Conservation (phyloP, 345 rosid species). For the Turritis glabra region DNA sequence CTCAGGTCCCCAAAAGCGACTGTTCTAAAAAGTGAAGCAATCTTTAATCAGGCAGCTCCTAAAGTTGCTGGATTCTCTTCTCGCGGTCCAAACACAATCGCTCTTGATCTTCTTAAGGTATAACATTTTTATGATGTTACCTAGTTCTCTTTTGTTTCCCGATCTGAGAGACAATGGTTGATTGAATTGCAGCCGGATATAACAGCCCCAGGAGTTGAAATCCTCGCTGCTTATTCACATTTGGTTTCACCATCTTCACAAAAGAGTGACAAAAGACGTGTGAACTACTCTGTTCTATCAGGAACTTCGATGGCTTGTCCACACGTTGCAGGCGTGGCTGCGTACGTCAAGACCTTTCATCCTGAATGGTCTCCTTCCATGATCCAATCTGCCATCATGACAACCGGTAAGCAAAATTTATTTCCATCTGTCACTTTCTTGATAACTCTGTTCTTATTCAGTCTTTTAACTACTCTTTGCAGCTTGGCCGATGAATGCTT, state of each 20-base stretch:
- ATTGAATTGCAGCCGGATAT: conserved; percentile 47
- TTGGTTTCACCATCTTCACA: not conserved
- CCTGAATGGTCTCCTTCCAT: conserved; percentile 61
- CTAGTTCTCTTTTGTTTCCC: not conserved
- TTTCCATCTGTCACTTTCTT: not conserved
- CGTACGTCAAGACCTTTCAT: conserved; percentile 44
- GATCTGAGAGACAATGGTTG: not conserved
- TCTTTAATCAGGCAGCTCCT: conserved; percentile 33
- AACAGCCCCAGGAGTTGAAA: conserved; percentile 49
- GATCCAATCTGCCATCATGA: conserved; percentile 64
- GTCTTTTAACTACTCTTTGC: not conserved
- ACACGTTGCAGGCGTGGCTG: conserved; percentile 50
- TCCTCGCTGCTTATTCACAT: conserved; percentile 47
- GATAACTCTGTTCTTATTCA: not conserved
- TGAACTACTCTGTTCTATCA: conserved; percentile 29
- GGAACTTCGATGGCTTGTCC: conserved; percentile 72
- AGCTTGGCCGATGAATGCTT: conserved; percentile 48
- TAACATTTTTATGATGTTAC: not conserved
- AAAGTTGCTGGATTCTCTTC: conserved; percentile 36
- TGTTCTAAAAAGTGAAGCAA: conserved; percentile 28
- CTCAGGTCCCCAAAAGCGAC: conserved; percentile 26
- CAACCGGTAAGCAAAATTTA: conserved; percentile 45
- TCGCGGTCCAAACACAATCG: conserved; percentile 37
- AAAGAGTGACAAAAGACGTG: conserved; percentile 17
- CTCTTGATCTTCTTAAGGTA: conserved; percentile 32